These are phyloP conservation scores for Rhizopus stolonifer DNA, from an alignment of 371 early-diverging fungal species.

Conservation along the genomic window DNA sequence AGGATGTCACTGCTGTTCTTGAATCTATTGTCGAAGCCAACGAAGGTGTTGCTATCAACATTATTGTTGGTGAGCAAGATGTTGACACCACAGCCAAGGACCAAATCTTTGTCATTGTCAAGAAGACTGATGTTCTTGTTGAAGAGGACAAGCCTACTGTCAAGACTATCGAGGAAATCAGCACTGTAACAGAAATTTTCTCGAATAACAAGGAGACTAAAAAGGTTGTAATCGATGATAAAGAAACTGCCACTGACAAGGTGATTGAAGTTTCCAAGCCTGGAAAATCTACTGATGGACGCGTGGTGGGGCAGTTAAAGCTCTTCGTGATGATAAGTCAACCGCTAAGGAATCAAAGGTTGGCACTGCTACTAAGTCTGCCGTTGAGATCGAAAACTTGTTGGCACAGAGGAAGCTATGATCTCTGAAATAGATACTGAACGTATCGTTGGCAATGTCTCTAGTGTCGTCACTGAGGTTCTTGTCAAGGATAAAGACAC, in stretches of 20 bases:
- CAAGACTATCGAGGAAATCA: not conserved
- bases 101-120: conserved; percentile 7
- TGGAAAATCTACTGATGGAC: too few species aligned
- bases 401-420: conserved; percentile 18
- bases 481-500: not conserved
- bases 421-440: conserved; percentile 4
- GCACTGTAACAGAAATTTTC: not conserved
- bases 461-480: conserved; percentile 7
- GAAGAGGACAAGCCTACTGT: not conserved
- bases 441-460: conserved; percentile 14
- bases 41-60: not conserved
- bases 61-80: not conserved
- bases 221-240: conserved; percentile 1
- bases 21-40: not conserved
- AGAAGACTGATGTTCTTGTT: conserved; percentile 12
- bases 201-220: conserved; percentile 5
- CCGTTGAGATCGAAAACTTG: not conserved
- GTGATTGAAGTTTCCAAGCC: too few species aligned
- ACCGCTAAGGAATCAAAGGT: too few species aligned
- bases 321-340: too few species aligned
- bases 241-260: conserved; percentile 1
- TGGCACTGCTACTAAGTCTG: not conserved
- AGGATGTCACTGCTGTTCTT: not conserved
- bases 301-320: too few species aligned
- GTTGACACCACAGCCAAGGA: not conserved